Percentiles rank a stretch among this genome's conserved stretches.
These are phyloP conservation scores for Pisolithus albus DNA, from an alignment of 768 basidiomycete genomes.

Conservation along the genomic window DNA sequence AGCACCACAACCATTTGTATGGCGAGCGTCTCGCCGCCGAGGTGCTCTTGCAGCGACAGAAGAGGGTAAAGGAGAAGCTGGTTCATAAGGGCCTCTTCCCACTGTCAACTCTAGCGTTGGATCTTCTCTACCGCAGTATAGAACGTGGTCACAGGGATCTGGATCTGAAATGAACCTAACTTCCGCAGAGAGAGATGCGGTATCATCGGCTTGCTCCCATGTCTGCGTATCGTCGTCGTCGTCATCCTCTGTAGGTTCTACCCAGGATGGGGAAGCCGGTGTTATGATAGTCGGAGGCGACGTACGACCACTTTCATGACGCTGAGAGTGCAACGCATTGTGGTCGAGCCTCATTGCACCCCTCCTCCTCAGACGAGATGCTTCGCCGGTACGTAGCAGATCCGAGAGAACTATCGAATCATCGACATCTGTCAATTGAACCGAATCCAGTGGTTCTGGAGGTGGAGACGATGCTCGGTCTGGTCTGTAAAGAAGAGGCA, in stretches of 20 bases:
- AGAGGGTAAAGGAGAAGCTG: constrained; percentile 32
- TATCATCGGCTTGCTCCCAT: constrained; percentile 30
- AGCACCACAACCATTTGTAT: constrained; percentile 57
- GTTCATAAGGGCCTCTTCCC: constrained; percentile 18
- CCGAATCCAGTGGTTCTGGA: constrained; percentile 10
- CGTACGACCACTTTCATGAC: constrained; percentile 19
- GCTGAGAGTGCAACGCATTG: constrained; percentile 21
- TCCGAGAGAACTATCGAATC: constrained; percentile 68
- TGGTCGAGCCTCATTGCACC: constrained; percentile 66
- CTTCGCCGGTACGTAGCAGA: constrained; percentile 66
- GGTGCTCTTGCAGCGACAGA: constrained; percentile 21
- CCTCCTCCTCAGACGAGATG: constrained; percentile 63
- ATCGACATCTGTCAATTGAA: constrained; percentile 46
- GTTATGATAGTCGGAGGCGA: constrained; percentile 23
- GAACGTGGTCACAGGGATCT: constrained; percentile 26
- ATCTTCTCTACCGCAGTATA: constrained; percentile 39
- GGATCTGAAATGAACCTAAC: constrained; percentile 8
- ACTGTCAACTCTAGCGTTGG: constrained; percentile 5
- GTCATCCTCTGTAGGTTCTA: constrained; percentile 20
- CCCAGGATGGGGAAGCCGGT: constrained; percentile 28
- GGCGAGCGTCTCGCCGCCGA: constrained; percentile 4
- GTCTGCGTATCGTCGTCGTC: constrained; percentile 25
- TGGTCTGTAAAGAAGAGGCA: constrained; percentile 28
- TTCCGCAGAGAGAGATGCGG: constrained; percentile 19
- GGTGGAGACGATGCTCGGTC: constrained; percentile 2